A percentile compares a stretch with the other conserved stretches of the same genome.
These are phyloP conservation scores for Peronosclerospora sorghi DNA, from an alignment of 352 stramenopile species.

Conservation along the genomic window DNA sequence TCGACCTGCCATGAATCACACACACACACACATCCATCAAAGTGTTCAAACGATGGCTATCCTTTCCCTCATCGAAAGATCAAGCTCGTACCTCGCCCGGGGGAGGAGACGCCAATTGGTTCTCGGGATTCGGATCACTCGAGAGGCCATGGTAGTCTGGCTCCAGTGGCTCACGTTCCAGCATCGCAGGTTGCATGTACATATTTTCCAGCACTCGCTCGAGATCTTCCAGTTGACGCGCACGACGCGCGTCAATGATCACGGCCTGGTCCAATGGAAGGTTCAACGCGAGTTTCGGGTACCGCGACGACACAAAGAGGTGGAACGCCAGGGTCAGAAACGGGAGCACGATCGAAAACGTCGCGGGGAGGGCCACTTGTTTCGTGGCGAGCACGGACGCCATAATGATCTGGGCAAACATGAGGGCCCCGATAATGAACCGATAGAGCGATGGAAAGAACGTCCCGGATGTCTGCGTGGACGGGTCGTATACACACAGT, in stretches of 20 bases:
- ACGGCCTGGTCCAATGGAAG: conserved; percentile 70
- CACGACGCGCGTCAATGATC: conserved; percentile 49
- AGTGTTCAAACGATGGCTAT: conserved; percentile 8
- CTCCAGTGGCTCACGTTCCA: conserved; percentile 48
- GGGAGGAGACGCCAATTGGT: conserved; percentile 56
- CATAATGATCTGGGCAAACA: conserved; percentile 77
- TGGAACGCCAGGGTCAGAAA: conserved; percentile 61
- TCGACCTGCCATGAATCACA: conserved; percentile 15
- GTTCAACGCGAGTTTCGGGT: conserved; percentile 53
- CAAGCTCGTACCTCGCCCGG: conserved; percentile 34
- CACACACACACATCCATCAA: conserved; percentile 9
- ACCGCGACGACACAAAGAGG: conserved; percentile 56
- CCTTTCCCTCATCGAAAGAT: neutral
- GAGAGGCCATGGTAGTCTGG: conserved; percentile 66
- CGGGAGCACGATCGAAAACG: conserved; percentile 48
- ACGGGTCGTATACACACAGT: conserved; percentile 64
- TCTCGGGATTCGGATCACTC: conserved; percentile 48
- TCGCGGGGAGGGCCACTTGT: conserved; percentile 46
- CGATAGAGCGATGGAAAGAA: conserved; percentile 78
- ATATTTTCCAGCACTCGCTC: conserved; percentile 45
- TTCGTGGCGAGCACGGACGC: conserved; percentile 62
- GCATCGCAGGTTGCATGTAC: conserved; percentile 60
- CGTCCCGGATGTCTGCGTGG: conserved; percentile 45
- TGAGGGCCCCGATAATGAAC: conserved; percentile 63
- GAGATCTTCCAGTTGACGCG: conserved; percentile 40